Percentiles rank a stretch among this genome's conserved stretches.
phyloP scores from a whole-genome alignment of 768 basidiomycete genomes.

The Clathrus columnatus region DNA sequence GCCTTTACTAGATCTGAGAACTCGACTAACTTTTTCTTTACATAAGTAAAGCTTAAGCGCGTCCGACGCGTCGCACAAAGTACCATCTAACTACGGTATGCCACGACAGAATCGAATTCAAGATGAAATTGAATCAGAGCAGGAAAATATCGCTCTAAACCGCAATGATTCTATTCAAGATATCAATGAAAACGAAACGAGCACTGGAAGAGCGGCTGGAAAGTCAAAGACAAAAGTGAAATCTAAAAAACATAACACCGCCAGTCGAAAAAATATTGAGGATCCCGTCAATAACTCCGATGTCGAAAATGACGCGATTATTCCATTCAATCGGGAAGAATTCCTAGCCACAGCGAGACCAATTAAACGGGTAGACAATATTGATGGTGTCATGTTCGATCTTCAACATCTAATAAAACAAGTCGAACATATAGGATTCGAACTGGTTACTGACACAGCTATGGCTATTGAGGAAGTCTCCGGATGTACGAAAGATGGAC shows the following conservation, averaged over 20 bases:
- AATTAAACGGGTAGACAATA: neutral
- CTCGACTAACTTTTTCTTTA: no score
- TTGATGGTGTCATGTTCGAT: conserved; percentile 1
- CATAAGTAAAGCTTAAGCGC: no score
- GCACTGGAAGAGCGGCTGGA: neutral
- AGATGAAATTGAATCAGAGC: neutral
- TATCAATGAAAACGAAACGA: neutral
- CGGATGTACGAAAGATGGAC: conserved; percentile 13
- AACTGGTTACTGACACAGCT: conserved; percentile 34
- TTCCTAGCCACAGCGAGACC: conserved; percentile 10
- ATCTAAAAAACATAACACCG: neutral
- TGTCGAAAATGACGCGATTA: neutral
- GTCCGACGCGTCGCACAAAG: no score
- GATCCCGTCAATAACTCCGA: neutral
- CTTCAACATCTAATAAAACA: neutral
- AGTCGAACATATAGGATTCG: conserved; percentile 33
- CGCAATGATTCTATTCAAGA: neutral
- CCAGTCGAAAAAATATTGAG: conserved; percentile 12
- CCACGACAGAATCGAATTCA: neutral
- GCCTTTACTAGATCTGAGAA: conserved; percentile 21
- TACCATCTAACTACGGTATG: neutral
- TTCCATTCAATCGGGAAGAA: conserved; percentile 1
- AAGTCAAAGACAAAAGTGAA: conserved; percentile 3
- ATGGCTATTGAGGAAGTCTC: conserved; percentile 12
- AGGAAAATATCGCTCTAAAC: neutral